Conservation (phyloP, 257 asterid species). For the Ballota nigra region DNA sequence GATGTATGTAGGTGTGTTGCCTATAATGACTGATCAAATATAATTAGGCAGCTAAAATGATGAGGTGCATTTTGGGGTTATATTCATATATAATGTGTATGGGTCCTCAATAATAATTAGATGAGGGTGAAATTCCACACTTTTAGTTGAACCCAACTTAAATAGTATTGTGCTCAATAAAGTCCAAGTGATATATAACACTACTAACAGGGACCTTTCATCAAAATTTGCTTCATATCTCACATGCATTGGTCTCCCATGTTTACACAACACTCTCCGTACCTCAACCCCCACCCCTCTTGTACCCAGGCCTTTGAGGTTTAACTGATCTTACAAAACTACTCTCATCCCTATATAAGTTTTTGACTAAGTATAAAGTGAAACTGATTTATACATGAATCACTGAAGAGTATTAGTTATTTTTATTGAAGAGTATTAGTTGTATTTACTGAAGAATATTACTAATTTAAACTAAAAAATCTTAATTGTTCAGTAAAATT, state of each 20-base stretch:
- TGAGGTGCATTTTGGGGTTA: background rate
- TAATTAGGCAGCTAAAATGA: slow-evolving; percentile 11
- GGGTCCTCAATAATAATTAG: background rate
- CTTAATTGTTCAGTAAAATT: too few species aligned
- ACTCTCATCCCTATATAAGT: too few species aligned
- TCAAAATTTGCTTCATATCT: slow-evolving; percentile 18
- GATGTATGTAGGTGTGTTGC: background rate
- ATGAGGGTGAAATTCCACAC: slow-evolving; percentile 1
- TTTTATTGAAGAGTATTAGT: too few species aligned
- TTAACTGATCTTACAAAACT: too few species aligned
- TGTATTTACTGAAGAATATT: too few species aligned
- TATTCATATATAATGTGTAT: background rate
- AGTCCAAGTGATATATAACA: background rate
- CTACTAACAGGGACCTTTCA: slow-evolving; percentile 45
- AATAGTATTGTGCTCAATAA: slow-evolving; percentile 1
- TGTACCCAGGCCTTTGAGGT: too few species aligned
- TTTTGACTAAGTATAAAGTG: too few species aligned
- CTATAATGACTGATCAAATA: background rate
- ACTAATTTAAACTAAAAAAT: too few species aligned
- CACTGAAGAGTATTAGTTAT: too few species aligned
- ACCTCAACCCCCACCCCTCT: too few species aligned
- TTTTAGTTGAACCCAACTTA: slow-evolving; percentile 8
- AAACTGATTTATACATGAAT: too few species aligned
- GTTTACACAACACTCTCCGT: too few species aligned
- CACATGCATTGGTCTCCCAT: slow-evolving; percentile 58